A percentile compares a stretch with the other conserved stretches of the same genome.
Evolutionary conservation across 176 grass and related monocot species (phyloP).

Genomic region (Triticum turgidum): DNA sequence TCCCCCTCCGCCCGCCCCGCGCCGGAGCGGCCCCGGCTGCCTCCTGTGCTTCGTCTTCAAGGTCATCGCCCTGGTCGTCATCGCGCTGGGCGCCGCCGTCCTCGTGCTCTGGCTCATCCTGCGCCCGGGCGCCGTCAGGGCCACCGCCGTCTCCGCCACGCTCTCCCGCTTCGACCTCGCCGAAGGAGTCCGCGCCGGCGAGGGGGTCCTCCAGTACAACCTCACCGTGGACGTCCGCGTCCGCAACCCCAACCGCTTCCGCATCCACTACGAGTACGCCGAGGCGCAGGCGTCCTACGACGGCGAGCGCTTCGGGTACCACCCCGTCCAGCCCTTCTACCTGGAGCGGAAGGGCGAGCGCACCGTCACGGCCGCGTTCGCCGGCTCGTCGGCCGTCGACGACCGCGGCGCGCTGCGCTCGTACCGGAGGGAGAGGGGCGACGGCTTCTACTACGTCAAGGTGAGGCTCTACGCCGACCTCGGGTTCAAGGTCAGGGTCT

Average conservation of each 20-base stretch:
- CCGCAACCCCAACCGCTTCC: slow-evolving; percentile 56
- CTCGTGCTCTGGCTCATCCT: slow-evolving; percentile 62
- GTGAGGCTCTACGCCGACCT: slow-evolving; percentile 50
- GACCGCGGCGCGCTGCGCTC: slow-evolving; percentile 33
- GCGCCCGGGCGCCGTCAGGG: slow-evolving; percentile 45
- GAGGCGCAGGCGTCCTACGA: slow-evolving; percentile 50
- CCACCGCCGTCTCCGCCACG: slow-evolving; percentile 42
- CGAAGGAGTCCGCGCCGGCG: background rate
- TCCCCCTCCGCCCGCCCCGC: background rate
- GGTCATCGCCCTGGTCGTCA: slow-evolving; percentile 13
- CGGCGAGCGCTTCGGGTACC: slow-evolving; percentile 48
- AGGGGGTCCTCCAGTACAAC: slow-evolving; percentile 40
- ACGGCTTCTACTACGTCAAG: slow-evolving; percentile 67
- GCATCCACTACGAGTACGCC: slow-evolving; percentile 50
- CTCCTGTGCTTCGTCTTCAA: slow-evolving; percentile 44
- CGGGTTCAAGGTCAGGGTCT: slow-evolving; percentile 50
- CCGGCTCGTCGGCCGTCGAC: background rate
- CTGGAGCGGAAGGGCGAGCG: slow-evolving; percentile 51
- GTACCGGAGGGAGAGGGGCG: slow-evolving; percentile 51
- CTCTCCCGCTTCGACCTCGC: slow-evolving; percentile 59
- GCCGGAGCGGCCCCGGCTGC: slow-evolving; percentile 16
- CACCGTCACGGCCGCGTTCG: slow-evolving; percentile 31
- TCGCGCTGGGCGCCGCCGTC: slow-evolving; percentile 32
- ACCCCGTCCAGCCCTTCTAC: slow-evolving; percentile 47
- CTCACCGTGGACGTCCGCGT: slow-evolving; percentile 57